Evolutionary conservation across 352 stramenopile genomes (phyloP).

Genomic region (Globisporangium sylvaticum): DNA sequence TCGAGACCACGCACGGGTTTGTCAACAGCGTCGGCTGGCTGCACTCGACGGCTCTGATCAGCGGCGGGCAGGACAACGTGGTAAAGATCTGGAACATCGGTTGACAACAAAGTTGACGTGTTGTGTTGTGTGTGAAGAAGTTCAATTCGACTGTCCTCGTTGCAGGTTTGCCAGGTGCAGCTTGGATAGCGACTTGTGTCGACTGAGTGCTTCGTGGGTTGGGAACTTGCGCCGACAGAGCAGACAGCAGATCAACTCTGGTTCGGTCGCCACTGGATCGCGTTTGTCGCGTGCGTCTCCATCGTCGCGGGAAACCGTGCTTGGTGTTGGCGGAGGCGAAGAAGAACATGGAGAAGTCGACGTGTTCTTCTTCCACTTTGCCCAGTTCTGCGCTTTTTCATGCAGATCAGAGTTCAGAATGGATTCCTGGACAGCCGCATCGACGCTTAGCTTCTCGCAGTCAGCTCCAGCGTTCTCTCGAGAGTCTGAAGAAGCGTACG

Average conservation of each 20-base stretch:
- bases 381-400: slow-evolving; percentile 35
- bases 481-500: slow-evolving; percentile 26
- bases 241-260: slow-evolving; percentile 40
- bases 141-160: slow-evolving; percentile 1
- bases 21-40: slow-evolving; percentile 64
- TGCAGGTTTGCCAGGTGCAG: slow-evolving; percentile 48
- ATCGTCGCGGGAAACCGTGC: neutral
- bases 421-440: slow-evolving; percentile 18
- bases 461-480: neutral
- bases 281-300: neutral
- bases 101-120: slow-evolving; percentile 14
- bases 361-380: slow-evolving; percentile 26
- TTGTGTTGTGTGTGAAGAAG: neutral
- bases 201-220: slow-evolving; percentile 29
- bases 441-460: neutral
- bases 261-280: neutral
- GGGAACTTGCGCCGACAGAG: slow-evolving; percentile 72
- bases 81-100: slow-evolving; percentile 61
- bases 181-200: slow-evolving; percentile 51
- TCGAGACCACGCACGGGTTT: slow-evolving; percentile 55
- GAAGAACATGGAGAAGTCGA: neutral
- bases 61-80: slow-evolving; percentile 62
- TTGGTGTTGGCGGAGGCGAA: neutral
- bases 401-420: slow-evolving; percentile 40
- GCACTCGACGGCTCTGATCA: slow-evolving; percentile 35